A percentile compares a stretch with the other conserved stretches of the same genome.
These are phyloP conservation scores for Aureobasidium mangrovei DNA, from an alignment of 2,329 filamentous ascomycete species.

Conservation along the genomic window DNA sequence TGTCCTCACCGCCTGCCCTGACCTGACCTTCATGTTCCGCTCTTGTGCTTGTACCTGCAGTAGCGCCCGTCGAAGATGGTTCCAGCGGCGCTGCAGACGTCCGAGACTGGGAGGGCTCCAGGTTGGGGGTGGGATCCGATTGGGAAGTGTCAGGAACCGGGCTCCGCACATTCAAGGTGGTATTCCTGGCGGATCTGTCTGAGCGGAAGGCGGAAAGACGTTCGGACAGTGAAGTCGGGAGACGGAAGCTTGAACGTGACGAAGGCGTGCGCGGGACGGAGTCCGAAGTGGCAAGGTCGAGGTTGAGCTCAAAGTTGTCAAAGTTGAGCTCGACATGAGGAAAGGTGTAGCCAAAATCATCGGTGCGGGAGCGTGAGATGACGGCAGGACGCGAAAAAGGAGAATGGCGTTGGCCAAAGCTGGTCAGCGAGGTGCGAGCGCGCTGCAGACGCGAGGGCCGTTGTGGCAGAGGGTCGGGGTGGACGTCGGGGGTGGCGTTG, in stretches of 20 bases:
- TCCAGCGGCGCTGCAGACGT: not conserved
- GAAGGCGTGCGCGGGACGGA: conserved; percentile 14
- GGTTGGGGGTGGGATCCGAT: not conserved
- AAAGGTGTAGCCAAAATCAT: conserved; percentile 12
- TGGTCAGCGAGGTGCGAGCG: conserved; percentile 12
- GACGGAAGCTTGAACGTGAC: conserved; percentile 15
- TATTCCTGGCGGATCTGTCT: conserved; percentile 20
- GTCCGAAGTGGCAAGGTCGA: conserved; percentile 25
- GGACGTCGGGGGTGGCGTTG: conserved; percentile 15
- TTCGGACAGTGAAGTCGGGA: conserved; percentile 21
- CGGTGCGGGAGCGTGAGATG: conserved; percentile 2
- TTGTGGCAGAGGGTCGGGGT: conserved; percentile 18
- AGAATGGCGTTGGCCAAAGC: conserved; percentile 1
- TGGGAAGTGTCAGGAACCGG: not conserved
- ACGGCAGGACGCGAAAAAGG: conserved; percentile 1
- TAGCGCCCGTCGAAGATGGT: not conserved
- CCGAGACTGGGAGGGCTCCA: not conserved
- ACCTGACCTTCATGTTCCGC: conserved; percentile 41
- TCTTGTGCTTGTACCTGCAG: not conserved
- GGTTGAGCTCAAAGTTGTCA: conserved; percentile 31
- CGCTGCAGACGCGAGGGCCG: conserved; percentile 14
- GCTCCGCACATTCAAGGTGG: not conserved
- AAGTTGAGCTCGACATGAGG: conserved; percentile 18
- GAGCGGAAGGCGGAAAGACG: conserved; percentile 24
- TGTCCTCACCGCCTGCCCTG: conserved; percentile 48